These are phyloP conservation scores for Ogataea salicorniae DNA, from an alignment of 805 yeast species.

Conservation along the genomic window DNA sequence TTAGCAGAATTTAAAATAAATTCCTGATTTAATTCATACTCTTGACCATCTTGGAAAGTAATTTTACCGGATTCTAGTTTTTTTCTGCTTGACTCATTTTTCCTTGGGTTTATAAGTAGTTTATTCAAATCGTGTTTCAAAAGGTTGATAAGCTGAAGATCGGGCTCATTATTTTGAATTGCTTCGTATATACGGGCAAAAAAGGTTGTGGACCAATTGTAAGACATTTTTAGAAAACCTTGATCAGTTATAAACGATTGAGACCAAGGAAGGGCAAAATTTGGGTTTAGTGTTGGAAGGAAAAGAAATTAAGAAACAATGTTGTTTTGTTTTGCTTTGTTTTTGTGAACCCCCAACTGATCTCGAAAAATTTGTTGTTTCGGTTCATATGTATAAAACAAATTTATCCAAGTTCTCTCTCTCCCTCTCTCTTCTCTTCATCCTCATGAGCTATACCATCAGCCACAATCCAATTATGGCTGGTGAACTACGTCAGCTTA, in stretches of 20 bases:
- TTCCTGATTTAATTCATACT: constrained; percentile 57
- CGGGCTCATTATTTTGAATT: constrained; percentile 31
- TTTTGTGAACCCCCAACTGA: neutral
- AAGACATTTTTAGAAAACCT: constrained; percentile 8
- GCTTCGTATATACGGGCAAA: constrained; percentile 43
- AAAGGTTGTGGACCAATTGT: constrained; percentile 36
- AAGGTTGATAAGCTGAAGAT: constrained; percentile 11
- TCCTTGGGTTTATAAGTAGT: constrained; percentile 38
- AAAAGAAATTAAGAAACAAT: too few relatives aligned
- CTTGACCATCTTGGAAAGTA: constrained; percentile 48
- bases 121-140: constrained; percentile 41
- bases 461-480: too few relatives aligned
- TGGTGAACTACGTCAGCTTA: too few relatives aligned
- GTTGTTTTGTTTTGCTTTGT: neutral
- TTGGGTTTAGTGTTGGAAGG: neutral
- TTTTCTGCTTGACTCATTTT: constrained; percentile 43
- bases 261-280: neutral
- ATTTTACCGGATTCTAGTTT: constrained; percentile 43
- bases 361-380: too few relatives aligned
- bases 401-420: too few relatives aligned
- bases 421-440: too few relatives aligned
- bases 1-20: constrained; percentile 57
- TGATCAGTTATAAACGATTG: neutral
- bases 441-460: too few relatives aligned
- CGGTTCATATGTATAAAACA: too few relatives aligned